Percentiles rank a stretch among this genome's conserved stretches.
Conservation (phyloP, 176 grass and related monocot genomes). For the Musa schizocarpa region DNA sequence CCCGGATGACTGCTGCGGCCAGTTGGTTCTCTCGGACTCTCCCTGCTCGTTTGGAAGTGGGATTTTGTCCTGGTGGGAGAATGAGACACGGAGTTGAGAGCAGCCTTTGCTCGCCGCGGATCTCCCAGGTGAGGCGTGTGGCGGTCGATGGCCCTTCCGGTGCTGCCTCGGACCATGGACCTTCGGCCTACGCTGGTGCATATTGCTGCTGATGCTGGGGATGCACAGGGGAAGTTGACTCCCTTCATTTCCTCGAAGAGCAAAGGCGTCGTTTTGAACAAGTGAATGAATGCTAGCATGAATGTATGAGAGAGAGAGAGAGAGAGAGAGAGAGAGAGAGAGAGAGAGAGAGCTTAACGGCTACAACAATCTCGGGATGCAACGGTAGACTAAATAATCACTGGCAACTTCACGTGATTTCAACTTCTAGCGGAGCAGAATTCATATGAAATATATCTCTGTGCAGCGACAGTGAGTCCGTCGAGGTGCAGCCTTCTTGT, state of each 20-base stretch:
- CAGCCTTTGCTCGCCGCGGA: conserved; percentile 20
- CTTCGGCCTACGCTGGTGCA: conserved; percentile 34
- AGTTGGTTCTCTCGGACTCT: neutral
- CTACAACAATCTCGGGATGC: too few species aligned
- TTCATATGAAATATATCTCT: neutral
- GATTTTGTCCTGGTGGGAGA: neutral
- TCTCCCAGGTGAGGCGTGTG: conserved; percentile 28
- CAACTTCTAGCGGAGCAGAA: neutral
- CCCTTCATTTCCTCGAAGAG: conserved; percentile 52
- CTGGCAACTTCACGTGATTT: neutral
- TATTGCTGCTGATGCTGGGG: conserved; percentile 42
- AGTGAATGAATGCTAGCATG: neutral
- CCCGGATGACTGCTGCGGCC: conserved; percentile 31
- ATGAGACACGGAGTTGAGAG: neutral
- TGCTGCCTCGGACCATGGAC: conserved; percentile 19
- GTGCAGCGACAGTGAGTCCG: too few species aligned
- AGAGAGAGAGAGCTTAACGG: too few species aligned
- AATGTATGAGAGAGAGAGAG: neutral
- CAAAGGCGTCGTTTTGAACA: too few species aligned
- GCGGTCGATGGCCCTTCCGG: neutral
- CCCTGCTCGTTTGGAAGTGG: neutral
- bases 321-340: neutral
- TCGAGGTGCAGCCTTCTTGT: too few species aligned
- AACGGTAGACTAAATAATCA: neutral
- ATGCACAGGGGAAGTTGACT: conserved; percentile 55